Evolutionary conservation across 2,329 filamentous ascomycete genomes (phyloP), one percentile per base, ranked within the genome.

Genomic region (Ophiostoma ips): DNA sequence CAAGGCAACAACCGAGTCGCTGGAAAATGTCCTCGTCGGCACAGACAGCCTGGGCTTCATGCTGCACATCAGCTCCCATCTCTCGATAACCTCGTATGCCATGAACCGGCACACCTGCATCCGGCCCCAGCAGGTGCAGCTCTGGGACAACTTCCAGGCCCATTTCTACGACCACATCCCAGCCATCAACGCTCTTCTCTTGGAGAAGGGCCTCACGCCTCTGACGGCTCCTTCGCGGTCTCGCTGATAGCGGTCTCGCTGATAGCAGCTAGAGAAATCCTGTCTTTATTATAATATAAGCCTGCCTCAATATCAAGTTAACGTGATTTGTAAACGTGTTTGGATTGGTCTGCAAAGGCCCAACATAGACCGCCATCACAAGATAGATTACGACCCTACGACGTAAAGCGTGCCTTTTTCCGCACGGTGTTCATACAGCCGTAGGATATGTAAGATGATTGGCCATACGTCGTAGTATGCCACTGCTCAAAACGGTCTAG

Each of bases 1-100:
- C 37, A 51, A 55, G 9, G 60, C 61, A 2, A 59, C 57, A 10
- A 56, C 55, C 8, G 44, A 47, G 11, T 48, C 52, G 0, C 50
- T 58, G 5, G 33, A 38, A 15, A 48, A 48, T n/a, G 47, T 45
- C 15, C 46, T 51, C 7, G 37, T 53, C 1, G 50, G 52, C 13
- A 45, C 46, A 12, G 46, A 33, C 12, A 49, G 34, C 11, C 47
- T 56, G 1, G 51, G 49, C 18, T 56, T 56, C 40, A 56, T 56
- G 54, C 49, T 56, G 18, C 54, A 56, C 44, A 53, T 56, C 31
- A 50, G 41, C n/a, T 36, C 50, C 8, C 54, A 48, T 6, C 21
- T 54, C 3, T 35, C 49, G 1, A 10, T 54, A 5, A 50, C 54
- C 1, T 37, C 46, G 6, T 50, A 40, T 12, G 51, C 50, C 11